Evolutionary conservation across 176 grass and related monocot genomes (phyloP).

Genomic region (Oryza glaberrima): DNA sequence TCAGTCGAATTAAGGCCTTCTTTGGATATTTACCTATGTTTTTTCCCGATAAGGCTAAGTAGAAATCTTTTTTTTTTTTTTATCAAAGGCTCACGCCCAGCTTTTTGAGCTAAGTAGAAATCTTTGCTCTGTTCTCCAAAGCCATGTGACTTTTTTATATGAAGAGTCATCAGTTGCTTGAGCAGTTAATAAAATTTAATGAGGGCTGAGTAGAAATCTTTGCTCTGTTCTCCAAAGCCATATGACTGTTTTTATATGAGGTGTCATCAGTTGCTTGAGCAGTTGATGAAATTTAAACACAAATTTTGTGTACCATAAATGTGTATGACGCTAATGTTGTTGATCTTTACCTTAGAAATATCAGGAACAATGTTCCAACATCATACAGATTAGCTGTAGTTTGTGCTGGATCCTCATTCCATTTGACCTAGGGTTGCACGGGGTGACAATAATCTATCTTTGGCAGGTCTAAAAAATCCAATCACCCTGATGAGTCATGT

Average conservation of each 20-base stretch:
- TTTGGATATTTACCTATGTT: neutral
- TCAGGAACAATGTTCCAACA: conserved; percentile 9
- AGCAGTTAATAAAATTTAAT: neutral
- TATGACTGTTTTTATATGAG: neutral
- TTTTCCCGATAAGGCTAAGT: conserved; percentile 1
- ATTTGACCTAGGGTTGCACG: neutral
- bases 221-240: neutral
- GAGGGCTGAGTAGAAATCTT: conserved; percentile 16
- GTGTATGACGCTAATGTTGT: neutral
- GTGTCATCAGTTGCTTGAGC: conserved; percentile 1
- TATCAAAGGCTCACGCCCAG: no score
- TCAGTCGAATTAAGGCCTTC: conserved; percentile 7
- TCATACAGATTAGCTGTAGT: conserved; percentile 24
- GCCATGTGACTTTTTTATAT: neutral
- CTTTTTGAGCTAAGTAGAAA: neutral
- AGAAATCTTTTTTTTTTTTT: neutral
- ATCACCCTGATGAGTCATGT: conserved; percentile 97
- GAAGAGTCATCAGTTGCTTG: no score
- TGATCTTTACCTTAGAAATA: conserved; percentile 36
- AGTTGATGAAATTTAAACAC: conserved; percentile 29
- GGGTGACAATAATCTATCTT: conserved; percentile 22
- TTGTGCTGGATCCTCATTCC: conserved; percentile 19
- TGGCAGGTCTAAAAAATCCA: conserved; percentile 91
- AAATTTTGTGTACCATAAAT: conserved; percentile 5
- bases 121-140: conserved; percentile 9